Evolutionary conservation across 805 yeast species (phyloP), one percentile per base, ranked within the genome.

Genomic region (Saturnispora hagleri): DNA sequence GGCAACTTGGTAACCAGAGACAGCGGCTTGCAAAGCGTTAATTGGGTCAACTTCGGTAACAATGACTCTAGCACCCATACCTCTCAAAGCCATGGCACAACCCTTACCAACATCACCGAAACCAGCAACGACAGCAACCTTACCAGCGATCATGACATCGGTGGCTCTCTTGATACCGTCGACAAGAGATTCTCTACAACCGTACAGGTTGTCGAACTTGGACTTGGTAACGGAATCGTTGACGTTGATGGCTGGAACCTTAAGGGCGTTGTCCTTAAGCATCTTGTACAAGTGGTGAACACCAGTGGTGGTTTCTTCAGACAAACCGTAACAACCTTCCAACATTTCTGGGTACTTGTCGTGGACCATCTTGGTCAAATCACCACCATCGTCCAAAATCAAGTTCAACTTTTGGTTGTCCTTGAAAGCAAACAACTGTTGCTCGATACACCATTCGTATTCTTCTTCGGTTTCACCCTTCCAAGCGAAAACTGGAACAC

Each of bases 31-130:
- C 68, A 91, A 81, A 63, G 99, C 99, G 73, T 91, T 91, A 78
- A 91, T 91, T 69, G 99, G 99, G 75, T 91, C 99, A 67, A 91
- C 79, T 80, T 91, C 99, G 63, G 98, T 86, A 68, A 91, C 89
- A 61, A 93, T 81, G 65, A 91, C 99, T 75, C 97, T 87, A 62
- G 99, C 97, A 79, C 99, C 99, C 97, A 91, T 90, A 70, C 95
- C 90, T 77, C 88, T 85, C 68, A 93, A 82, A 61, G 99, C 96
- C 88, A 89, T 86, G 72, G 97, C 97, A 82, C 99, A 91, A 74
- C 99, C 99, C 80, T 91, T 91, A 79, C 99, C 99, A 69, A 91
- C 99, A 72, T 91, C 99, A 82, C 99, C 99, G 80, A 84, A 91
- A 76, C 99, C 99, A 57, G 97, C 97, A 66, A 91, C 98, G 65